Conservation (phyloP, 305 asterid species). For the Fraxinus ornus region DNA sequence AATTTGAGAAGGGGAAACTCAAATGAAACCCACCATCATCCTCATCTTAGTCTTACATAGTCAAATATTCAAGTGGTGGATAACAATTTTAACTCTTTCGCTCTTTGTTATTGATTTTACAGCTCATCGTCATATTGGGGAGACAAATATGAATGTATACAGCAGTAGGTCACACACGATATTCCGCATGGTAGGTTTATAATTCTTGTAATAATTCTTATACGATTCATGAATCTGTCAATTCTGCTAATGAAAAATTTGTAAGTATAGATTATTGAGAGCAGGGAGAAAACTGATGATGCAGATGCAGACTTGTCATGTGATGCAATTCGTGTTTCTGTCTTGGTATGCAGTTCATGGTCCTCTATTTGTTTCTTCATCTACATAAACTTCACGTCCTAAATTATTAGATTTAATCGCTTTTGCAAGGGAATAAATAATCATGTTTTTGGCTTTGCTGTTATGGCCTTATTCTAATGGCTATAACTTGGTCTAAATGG, state of each 20-base stretch:
- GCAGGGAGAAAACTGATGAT: slow-evolving; percentile 77
- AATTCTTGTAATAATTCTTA: slow-evolving; percentile 10
- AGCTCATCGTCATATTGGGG: slow-evolving; percentile 98
- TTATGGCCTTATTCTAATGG: not conserved
- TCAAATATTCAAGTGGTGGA: not conserved
- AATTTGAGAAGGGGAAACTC: slow-evolving; percentile 13
- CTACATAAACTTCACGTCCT: not conserved
- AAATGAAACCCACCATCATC: slow-evolving; percentile 6
- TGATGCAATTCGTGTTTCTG: slow-evolving; percentile 98
- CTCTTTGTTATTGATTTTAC: slow-evolving; percentile 28
- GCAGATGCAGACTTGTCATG: slow-evolving; percentile 56
- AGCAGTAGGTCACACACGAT: slow-evolving; percentile 97
- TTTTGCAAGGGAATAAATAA: not conserved
- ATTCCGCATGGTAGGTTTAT: slow-evolving; percentile 78
- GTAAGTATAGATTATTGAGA: slow-evolving; percentile 70
- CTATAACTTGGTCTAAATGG: not conserved
- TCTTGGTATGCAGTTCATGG: slow-evolving; percentile 59
- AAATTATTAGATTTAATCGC: not conserved
- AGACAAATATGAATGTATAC: slow-evolving; percentile 90
- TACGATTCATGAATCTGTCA: not conserved
- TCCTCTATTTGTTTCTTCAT: slow-evolving; percentile 16
- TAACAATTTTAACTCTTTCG: slow-evolving; percentile 10
- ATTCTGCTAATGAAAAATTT: slow-evolving; percentile 29
- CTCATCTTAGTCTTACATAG: slow-evolving; percentile 7
- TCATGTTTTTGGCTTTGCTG: not conserved